These are phyloP conservation scores for Termitomyces bulborhizus DNA, from an alignment of 768 basidiomycete genomes.

Conservation along the genomic window DNA sequence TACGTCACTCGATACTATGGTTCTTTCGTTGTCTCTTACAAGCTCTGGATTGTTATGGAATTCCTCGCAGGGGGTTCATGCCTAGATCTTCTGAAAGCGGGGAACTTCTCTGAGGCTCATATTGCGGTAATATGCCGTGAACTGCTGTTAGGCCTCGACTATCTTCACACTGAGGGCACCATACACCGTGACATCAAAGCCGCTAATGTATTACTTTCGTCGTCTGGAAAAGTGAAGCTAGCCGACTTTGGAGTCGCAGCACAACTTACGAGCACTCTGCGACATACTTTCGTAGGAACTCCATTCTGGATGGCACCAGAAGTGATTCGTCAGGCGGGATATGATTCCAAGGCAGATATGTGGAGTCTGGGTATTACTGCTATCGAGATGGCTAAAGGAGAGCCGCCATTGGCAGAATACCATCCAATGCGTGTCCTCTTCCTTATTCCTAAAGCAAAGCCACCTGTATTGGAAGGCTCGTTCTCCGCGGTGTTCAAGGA, in stretches of 20 bases:
- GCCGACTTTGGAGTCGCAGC: conserved; percentile 99
- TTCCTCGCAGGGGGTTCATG: conserved; percentile 99
- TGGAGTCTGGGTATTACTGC: conserved; percentile 98
- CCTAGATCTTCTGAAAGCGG: conserved; percentile 91
- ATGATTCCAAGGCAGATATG: conserved; percentile 94
- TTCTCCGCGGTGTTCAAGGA: conserved; percentile 89
- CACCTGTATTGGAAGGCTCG: conserved; percentile 82
- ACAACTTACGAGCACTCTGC: conserved; percentile 87
- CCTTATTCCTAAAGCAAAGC: conserved; percentile 94
- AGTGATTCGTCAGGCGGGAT: conserved; percentile 95
- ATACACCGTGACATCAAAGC: conserved; percentile 99
- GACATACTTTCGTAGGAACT: conserved; percentile 97
- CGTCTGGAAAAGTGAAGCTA: conserved; percentile 90
- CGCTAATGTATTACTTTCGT: conserved; percentile 89
- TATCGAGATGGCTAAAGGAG: conserved; percentile 97
- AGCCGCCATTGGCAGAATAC: conserved; percentile 94
- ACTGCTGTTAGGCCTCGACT: conserved; percentile 87
- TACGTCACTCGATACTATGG: conserved; percentile 96
- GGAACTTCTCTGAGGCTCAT: conserved; percentile 85
- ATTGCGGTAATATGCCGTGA: conserved; percentile 95
- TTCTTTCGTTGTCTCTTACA: conserved; percentile 94
- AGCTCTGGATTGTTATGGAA: conserved; percentile 99
- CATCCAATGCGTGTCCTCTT: conserved; percentile 99
- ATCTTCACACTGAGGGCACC: conserved; percentile 92
- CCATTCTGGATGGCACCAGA: conserved; percentile 99